Conservation (phyloP, 2,329 filamentous ascomycete genomes). For the Ustulina deusta region DNA sequence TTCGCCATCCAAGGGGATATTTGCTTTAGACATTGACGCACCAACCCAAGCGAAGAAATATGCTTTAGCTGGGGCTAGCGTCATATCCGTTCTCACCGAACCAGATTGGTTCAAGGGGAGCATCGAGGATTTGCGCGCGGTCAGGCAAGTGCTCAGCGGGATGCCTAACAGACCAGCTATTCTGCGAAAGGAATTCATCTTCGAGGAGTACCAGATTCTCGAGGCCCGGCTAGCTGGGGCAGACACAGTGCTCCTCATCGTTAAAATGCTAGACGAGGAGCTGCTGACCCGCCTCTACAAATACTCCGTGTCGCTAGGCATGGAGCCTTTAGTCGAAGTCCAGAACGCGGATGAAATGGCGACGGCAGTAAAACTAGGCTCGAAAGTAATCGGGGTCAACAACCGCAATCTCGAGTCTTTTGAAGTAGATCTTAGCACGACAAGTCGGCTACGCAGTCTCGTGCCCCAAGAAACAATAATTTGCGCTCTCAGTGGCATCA, state of each 20-base stretch:
- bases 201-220: constrained; percentile 97
- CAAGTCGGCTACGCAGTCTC: constrained; percentile 86
- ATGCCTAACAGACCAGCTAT: constrained; percentile 94
- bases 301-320: constrained; percentile 89
- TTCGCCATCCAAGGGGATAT: constrained; percentile 95
- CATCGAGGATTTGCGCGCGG: constrained; percentile 89
- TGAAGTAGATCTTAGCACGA: constrained; percentile 94
- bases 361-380: constrained; percentile 84
- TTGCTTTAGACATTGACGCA: constrained; percentile 87
- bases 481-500: constrained; percentile 94
- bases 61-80: constrained; percentile 91
- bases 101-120: constrained; percentile 99
- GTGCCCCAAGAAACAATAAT: constrained; percentile 88
- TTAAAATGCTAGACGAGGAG: constrained; percentile 91
- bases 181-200: constrained; percentile 95
- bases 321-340: constrained; percentile 98
- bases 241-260: constrained; percentile 93
- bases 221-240: constrained; percentile 93
- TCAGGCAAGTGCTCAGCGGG: constrained; percentile 87
- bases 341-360: constrained; percentile 95
- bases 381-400: constrained; percentile 95
- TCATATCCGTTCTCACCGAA: constrained; percentile 98
- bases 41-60: constrained; percentile 92
- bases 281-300: constrained; percentile 82
- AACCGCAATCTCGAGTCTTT: constrained; percentile 97